Conservation (phyloP, 352 stramenopile genomes). For the Globisporangium cederbergense region DNA sequence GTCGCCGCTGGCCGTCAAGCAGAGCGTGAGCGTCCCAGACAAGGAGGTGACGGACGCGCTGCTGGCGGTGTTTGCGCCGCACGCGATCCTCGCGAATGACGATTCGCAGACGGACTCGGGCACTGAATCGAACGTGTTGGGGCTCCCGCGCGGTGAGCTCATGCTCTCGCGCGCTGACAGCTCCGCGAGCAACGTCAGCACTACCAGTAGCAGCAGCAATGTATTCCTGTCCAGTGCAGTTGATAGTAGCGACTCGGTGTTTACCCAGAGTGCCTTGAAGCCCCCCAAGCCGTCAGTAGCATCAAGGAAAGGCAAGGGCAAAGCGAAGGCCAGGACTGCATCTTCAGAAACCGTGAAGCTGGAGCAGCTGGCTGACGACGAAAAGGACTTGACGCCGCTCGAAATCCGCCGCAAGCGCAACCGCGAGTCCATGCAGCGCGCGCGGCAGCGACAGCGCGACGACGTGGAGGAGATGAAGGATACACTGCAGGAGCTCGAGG, state of each 20-base stretch:
- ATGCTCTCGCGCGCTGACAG: conserved; percentile 3
- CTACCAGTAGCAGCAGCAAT: conserved; percentile 1
- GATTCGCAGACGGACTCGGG: conserved; percentile 28
- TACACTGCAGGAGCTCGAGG: conserved; percentile 42
- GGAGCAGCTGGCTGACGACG: conserved; percentile 20
- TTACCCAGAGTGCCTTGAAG: neutral
- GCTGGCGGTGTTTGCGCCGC: conserved; percentile 26
- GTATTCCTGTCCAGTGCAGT: neutral
- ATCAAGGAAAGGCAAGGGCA: conserved; percentile 11
- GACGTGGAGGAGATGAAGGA: conserved; percentile 49
- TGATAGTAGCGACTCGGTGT: neutral
- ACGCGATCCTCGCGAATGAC: conserved; percentile 20
- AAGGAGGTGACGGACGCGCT: conserved; percentile 24
- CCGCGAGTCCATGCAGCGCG: conserved; percentile 53
- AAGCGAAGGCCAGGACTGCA: neutral
- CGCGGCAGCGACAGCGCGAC: conserved; percentile 38
- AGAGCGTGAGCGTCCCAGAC: conserved; percentile 12
- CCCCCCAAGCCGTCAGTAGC: neutral
- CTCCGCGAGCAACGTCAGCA: conserved; percentile 1
- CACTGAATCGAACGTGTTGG: conserved; percentile 10
- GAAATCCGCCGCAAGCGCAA: conserved; percentile 54
- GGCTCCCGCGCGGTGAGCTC: conserved; percentile 5
- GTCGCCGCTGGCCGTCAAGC: conserved; percentile 15
- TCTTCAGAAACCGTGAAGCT: neutral
- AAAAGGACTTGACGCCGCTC: conserved; percentile 38